These are phyloP conservation scores for Stellera chamaejasme DNA, from an alignment of 345 rosid genomes.

Conservation along the genomic window DNA sequence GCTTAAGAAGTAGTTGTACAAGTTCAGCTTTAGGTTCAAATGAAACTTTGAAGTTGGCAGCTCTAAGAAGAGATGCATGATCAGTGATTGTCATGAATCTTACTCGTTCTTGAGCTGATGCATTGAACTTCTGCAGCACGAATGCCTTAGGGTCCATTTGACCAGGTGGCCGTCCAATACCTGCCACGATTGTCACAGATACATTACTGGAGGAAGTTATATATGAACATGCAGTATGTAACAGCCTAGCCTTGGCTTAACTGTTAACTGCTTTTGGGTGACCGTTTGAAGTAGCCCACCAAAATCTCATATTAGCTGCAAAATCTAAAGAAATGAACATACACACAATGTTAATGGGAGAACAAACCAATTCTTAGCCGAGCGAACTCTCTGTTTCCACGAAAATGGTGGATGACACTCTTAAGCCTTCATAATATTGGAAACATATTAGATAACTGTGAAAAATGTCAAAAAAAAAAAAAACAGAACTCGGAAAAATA, in stretches of 20 bases:
- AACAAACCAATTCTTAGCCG: constrained; percentile 76
- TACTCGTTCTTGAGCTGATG: constrained; percentile 51
- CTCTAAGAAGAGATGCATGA: not conserved
- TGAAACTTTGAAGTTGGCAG: not conserved
- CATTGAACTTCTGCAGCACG: constrained; percentile 76
- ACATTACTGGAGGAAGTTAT: not conserved
- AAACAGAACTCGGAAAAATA: not conserved
- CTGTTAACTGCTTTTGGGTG: too few species aligned
- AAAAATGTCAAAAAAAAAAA: not conserved
- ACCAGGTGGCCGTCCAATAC: constrained; percentile 86
- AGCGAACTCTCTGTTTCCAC: constrained; percentile 73
- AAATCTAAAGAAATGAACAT: not conserved
- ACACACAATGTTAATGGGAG: not conserved
- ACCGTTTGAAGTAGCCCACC: too few species aligned
- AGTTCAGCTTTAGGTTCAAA: not conserved
- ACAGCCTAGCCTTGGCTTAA: not conserved
- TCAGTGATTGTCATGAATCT: constrained; percentile 11
- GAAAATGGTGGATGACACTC: constrained; percentile 66
- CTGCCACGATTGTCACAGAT: constrained; percentile 18
- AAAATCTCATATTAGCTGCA: too few species aligned
- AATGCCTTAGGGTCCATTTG: constrained; percentile 99
- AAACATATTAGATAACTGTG: not conserved
- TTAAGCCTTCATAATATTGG: constrained; percentile 37
- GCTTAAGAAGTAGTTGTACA: not conserved
- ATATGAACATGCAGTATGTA: not conserved